A percentile compares a stretch with the other conserved stretches of the same genome.
These are phyloP conservation scores for Yamadazyma jaroonii DNA, from an alignment of 1,139 yeast genomes.

Conservation along the genomic window DNA sequence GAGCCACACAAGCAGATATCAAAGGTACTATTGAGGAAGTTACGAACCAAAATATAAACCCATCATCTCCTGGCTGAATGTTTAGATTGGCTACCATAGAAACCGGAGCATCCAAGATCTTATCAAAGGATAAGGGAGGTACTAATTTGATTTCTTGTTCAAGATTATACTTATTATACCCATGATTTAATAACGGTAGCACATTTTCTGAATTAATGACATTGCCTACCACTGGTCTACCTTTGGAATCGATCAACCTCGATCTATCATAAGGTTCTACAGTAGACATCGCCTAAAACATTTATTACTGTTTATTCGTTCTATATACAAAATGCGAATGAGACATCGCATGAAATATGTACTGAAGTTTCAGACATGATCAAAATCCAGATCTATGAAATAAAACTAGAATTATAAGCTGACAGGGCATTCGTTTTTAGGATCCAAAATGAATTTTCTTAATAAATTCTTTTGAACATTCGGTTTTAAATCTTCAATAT, in stretches of 20 bases:
- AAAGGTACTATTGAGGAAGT: conserved; percentile 69
- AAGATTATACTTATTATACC: conserved; percentile 12
- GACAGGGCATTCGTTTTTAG: conserved; percentile 37
- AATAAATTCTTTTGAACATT: conserved; percentile 38
- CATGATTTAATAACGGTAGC: conserved; percentile 10
- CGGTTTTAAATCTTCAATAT: conserved; percentile 21
- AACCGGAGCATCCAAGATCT: conserved; percentile 32
- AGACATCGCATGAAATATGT: conserved; percentile 1
- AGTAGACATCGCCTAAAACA: not conserved
- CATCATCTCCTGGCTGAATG: conserved; percentile 45
- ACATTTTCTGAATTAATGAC: conserved; percentile 8
- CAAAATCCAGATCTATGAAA: conserved; percentile 1
- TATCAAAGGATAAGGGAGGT: conserved; percentile 23
- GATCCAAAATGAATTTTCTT: conserved; percentile 39
- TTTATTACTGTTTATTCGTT: conserved; percentile 3
- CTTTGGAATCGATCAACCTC: conserved; percentile 10
- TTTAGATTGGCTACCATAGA: conserved; percentile 27
- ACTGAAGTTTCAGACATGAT: no score
- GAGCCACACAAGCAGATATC: conserved; percentile 74
- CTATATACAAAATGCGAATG: conserved; percentile 9
- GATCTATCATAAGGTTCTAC: conserved; percentile 1
- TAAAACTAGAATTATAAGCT: conserved; percentile 9
- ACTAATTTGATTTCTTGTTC: conserved; percentile 16
- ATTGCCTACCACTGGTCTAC: conserved; percentile 8
- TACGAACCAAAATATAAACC: conserved; percentile 56